Percentiles rank a stretch among this genome's conserved stretches.
These are phyloP conservation scores for Fragosphaeria purpurea DNA, from an alignment of 2,329 filamentous ascomycete genomes.

Conservation along the genomic window DNA sequence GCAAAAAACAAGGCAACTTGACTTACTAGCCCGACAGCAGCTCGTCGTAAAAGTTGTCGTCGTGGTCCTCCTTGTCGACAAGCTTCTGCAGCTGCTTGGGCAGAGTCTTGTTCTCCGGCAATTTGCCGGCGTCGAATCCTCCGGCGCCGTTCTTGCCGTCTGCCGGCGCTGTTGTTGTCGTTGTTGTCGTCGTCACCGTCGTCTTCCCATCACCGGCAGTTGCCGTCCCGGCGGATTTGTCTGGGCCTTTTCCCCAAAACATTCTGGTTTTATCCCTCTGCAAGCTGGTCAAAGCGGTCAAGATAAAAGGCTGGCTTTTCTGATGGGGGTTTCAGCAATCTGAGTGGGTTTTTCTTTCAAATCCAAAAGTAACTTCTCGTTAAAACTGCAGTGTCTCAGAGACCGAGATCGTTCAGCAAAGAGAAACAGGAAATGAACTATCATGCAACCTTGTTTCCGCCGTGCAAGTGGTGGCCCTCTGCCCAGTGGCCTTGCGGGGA, in stretches of 20 bases:
- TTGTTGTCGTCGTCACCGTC: constrained; percentile 19
- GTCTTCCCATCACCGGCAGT: constrained; percentile 18
- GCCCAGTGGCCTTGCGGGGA: too few species aligned
- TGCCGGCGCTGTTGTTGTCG: constrained; percentile 9
- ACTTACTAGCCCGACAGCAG: constrained; percentile 71
- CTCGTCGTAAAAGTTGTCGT: constrained; percentile 69
- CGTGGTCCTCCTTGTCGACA: constrained; percentile 45
- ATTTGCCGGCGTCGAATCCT: constrained; percentile 33
- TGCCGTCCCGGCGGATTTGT: constrained; percentile 18
- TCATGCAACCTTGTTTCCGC: too few species aligned
- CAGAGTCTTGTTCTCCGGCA: constrained; percentile 40
- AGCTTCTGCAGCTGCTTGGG: constrained; percentile 46
- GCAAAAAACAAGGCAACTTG: background rate
- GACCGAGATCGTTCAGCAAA: too few species aligned
- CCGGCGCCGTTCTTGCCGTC: constrained; percentile 1
- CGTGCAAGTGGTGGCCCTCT: too few species aligned
- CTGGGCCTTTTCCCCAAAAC: constrained; percentile 30
- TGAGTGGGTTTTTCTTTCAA: too few species aligned
- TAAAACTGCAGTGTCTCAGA: too few species aligned
- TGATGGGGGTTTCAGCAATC: too few species aligned
- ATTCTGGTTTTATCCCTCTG: constrained; percentile 14
- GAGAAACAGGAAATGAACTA: too few species aligned
- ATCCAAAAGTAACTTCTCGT: too few species aligned
- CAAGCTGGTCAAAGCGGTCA: too few species aligned
- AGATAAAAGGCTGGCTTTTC: too few species aligned